phyloP scores from a whole-genome alignment of 2,329 filamentous ascomycete species.

The Pseudogymnoascus sp. region DNA sequence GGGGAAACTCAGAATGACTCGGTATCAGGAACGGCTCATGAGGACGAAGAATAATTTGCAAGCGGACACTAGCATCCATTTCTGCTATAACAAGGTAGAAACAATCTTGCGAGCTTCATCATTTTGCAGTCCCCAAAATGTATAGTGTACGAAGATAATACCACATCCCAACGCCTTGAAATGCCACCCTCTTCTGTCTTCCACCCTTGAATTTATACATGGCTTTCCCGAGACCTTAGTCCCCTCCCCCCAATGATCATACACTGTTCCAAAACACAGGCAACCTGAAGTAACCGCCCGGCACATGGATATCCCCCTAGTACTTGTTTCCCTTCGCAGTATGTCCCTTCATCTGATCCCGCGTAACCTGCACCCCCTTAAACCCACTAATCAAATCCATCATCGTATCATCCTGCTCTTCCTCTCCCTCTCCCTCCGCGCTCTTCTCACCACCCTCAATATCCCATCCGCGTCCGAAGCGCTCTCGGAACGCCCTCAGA shows the following conservation, averaged over 20 bases:
- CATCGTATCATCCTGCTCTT: constrained; percentile 42
- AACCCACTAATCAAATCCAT: constrained; percentile 48
- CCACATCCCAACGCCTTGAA: constrained; percentile 7
- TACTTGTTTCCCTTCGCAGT: constrained; percentile 30
- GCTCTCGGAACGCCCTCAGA: constrained; percentile 72
- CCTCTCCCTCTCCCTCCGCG: constrained; percentile 19
- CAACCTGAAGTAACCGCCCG: not conserved
- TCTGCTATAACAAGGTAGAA: constrained; percentile 7
- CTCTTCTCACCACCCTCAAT: constrained; percentile 33
- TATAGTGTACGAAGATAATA: constrained; percentile 9
- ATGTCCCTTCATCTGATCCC: constrained; percentile 29
- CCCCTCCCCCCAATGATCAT: constrained; percentile 1
- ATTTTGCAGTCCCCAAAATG: not conserved
- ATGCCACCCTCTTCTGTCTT: constrained; percentile 1
- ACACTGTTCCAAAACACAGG: not conserved
- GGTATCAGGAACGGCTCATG: constrained; percentile 16
- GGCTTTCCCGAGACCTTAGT: constrained; percentile 14
- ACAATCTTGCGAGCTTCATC: constrained; percentile 12
- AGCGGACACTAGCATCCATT: not conserved
- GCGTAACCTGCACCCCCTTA: constrained; percentile 19
- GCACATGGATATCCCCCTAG: constrained; percentile 14
- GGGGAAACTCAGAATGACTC: constrained; percentile 20
- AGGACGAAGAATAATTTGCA: constrained; percentile 15
- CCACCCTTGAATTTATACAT: constrained; percentile 25
- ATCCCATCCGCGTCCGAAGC: constrained; percentile 83